Evolutionary conservation across 1,139 yeast genomes (phyloP).

Genomic region (Hemisphaericaspora xylanilytica): DNA sequence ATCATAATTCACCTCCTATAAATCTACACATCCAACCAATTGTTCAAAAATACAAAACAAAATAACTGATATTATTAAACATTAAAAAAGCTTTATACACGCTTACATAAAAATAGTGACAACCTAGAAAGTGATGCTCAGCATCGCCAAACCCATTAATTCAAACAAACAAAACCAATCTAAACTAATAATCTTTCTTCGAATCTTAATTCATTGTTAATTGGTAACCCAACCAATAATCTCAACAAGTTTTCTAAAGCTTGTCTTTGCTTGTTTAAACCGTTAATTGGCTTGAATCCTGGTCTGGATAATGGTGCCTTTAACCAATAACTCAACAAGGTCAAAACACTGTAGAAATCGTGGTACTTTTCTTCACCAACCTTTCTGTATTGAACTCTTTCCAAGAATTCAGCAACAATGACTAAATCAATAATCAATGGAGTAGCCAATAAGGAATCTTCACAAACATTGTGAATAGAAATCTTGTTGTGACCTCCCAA

Average conservation of each 20-base stretch:
- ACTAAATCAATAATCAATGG: conserved; percentile 92
- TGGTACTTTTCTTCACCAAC: conserved; percentile 48
- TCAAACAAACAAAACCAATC: neutral
- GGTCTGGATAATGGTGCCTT: conserved; percentile 94
- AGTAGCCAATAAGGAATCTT: conserved; percentile 91
- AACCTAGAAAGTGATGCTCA: neutral
- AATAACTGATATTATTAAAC: neutral
- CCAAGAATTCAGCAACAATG: conserved; percentile 83
- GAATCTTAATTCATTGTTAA: conserved; percentile 87
- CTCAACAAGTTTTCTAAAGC: conserved; percentile 90
- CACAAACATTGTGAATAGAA: conserved; percentile 92
- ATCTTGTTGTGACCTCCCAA: conserved; percentile 96
- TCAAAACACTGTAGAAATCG: conserved; percentile 78
- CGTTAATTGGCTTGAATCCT: conserved; percentile 88
- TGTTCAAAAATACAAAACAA: neutral
- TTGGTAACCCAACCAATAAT: conserved; percentile 84
- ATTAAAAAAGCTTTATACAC: neutral
- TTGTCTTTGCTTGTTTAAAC: conserved; percentile 90
- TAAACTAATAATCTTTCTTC: conserved; percentile 69
- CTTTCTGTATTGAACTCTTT: conserved; percentile 78
- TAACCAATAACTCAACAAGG: conserved; percentile 91
- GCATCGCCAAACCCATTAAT: neutral
- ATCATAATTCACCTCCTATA: too few relatives aligned
- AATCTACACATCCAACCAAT: too few relatives aligned
- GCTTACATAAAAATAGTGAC: neutral